These are phyloP conservation scores for Mucor circinelloides DNA, from an alignment of 371 early-diverging fungal genomes.

Conservation along the genomic window DNA sequence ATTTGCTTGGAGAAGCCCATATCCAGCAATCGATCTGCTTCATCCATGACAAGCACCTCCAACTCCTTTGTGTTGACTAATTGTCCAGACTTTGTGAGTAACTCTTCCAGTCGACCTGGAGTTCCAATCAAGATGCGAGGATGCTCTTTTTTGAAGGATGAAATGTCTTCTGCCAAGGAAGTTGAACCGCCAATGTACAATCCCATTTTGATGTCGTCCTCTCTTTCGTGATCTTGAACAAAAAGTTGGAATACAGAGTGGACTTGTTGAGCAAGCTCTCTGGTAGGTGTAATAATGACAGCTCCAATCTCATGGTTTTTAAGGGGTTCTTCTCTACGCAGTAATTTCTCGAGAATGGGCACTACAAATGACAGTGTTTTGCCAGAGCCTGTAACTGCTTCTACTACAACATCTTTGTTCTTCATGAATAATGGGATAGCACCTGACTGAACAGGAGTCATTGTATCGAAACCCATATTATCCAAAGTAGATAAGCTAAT, in stretches of 20 bases:
- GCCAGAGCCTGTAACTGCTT: slow-evolving; percentile 99
- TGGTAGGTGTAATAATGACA: slow-evolving; percentile 93
- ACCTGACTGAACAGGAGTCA: slow-evolving; percentile 63
- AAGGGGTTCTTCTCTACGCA: slow-evolving; percentile 61
- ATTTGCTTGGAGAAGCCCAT: slow-evolving; percentile 91
- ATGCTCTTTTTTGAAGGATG: slow-evolving; percentile 54
- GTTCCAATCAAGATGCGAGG: slow-evolving; percentile 95
- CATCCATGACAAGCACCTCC: slow-evolving; percentile 92
- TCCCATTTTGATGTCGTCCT: slow-evolving; percentile 46
- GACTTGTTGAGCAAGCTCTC: slow-evolving; percentile 96
- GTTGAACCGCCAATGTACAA: slow-evolving; percentile 77
- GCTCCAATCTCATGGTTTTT: slow-evolving; percentile 83
- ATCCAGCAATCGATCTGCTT: slow-evolving; percentile 92
- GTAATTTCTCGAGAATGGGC: slow-evolving; percentile 91
- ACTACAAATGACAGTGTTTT: slow-evolving; percentile 98
- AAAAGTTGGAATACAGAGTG: slow-evolving; percentile 73
- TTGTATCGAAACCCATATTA: slow-evolving; percentile 44
- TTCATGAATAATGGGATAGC: slow-evolving; percentile 89
- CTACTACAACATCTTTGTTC: slow-evolving; percentile 97
- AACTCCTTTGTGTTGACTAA: slow-evolving; percentile 75
- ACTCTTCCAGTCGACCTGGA: slow-evolving; percentile 94
- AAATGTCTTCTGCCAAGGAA: slow-evolving; percentile 67
- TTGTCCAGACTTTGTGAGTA: slow-evolving; percentile 64
- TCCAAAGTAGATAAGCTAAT: slow-evolving; percentile 35
- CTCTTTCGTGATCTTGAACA: slow-evolving; percentile 41